phyloP scores from a whole-genome alignment of 78 protist genomes.

The Creolimax fragrantissima region DNA sequence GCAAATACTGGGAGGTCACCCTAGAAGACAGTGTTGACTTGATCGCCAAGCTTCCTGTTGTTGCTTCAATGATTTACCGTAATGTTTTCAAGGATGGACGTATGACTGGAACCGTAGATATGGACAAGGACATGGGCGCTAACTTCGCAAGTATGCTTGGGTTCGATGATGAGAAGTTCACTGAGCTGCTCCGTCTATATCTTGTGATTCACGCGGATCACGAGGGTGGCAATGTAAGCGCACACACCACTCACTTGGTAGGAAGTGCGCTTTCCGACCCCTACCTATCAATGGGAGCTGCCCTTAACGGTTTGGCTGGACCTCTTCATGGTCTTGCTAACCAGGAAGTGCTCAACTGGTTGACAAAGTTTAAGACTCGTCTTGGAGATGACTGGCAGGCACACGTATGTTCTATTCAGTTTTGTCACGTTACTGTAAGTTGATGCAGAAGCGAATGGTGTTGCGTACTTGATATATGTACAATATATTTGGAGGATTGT shows the following conservation, averaged over 20 bases:
- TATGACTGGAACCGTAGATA: constrained; percentile 40
- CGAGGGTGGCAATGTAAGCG: constrained; percentile 88
- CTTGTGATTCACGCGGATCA: constrained; percentile 91
- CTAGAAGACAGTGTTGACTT: constrained; percentile 83
- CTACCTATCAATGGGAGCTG: constrained; percentile 84
- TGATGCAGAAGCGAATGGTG: no score
- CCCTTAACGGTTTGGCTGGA: constrained; percentile 91
- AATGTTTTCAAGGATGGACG: constrained; percentile 52
- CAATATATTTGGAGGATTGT: no score
- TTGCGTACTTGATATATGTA: no score
- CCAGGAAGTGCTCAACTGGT: constrained; percentile 86
- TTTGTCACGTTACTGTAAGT: no score
- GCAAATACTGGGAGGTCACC: constrained; percentile 80
- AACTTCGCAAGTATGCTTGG: constrained; percentile 80
- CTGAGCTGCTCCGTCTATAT: constrained; percentile 90
- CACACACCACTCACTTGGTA: constrained; percentile 93
- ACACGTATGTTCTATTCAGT: constrained; percentile 5
- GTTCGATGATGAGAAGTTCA: constrained; percentile 45
- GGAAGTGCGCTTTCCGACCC: constrained; percentile 95
- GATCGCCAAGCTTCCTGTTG: constrained; percentile 85
- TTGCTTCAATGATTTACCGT: constrained; percentile 87
- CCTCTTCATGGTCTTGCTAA: constrained; percentile 96
- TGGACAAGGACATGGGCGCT: constrained; percentile 72
- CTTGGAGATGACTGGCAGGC: constrained; percentile 26
- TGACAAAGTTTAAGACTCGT: constrained; percentile 28